Evolutionary conservation across 257 asterid species (phyloP).

Genomic region (Capsicum pubescens): DNA sequence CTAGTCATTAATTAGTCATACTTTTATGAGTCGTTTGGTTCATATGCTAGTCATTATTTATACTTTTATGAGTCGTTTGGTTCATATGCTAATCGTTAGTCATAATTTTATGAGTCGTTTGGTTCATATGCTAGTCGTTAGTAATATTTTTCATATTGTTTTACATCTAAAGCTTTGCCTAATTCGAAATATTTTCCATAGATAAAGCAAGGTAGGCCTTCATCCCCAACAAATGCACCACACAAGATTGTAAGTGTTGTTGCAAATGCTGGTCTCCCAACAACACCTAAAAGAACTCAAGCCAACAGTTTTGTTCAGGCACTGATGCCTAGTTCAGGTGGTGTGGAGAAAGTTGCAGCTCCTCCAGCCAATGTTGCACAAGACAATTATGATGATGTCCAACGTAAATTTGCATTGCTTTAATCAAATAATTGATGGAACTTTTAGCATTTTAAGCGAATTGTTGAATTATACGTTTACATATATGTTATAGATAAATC

Average conservation of each 20-base stretch:
- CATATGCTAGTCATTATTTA: neutral
- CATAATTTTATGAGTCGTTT: neutral
- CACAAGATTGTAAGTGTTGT: slow-evolving; percentile 33
- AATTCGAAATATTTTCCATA: slow-evolving; percentile 36
- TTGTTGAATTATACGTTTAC: neutral
- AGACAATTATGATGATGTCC: neutral
- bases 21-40: neutral
- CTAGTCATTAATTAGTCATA: neutral
- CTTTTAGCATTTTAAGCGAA: neutral
- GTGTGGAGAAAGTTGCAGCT: slow-evolving; percentile 20
- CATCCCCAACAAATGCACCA: slow-evolving; percentile 34
- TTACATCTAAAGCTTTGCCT: too few relatives aligned
- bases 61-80: neutral
- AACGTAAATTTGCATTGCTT: slow-evolving; percentile 32
- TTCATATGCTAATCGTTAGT: neutral
- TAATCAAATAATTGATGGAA: neutral
- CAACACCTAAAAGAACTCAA: neutral
- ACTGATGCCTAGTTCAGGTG: slow-evolving; percentile 3
- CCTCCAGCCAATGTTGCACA: neutral
- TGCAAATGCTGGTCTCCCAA: slow-evolving; percentile 6
- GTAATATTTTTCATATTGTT: too few relatives aligned
- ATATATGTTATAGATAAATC: slow-evolving; percentile 42
- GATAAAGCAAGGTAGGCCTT: slow-evolving; percentile 40
- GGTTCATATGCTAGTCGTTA: neutral
- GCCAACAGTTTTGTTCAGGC: neutral